A percentile compares a stretch with the other conserved stretches of the same genome.
phyloP scores from a whole-genome alignment of 73 alveolate species.

The Effrenium voratum region DNA sequence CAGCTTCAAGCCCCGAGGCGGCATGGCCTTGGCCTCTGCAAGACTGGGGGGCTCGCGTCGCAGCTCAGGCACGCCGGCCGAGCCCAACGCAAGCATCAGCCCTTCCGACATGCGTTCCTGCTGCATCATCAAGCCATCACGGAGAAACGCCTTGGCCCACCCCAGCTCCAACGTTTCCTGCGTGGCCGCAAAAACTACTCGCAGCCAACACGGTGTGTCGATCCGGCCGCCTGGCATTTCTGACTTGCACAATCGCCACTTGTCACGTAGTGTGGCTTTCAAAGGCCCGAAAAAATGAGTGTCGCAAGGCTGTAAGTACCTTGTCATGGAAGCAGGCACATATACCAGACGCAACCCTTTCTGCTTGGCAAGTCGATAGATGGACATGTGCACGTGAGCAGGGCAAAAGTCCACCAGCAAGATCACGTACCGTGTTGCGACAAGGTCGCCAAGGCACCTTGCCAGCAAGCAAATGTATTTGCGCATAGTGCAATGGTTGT shows the following conservation, averaged over 20 bases:
- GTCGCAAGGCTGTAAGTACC: constrained; percentile 3
- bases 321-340: constrained; percentile 1
- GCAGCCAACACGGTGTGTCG: not conserved
- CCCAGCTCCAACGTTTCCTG: too few relatives aligned
- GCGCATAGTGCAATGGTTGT: not conserved
- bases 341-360: constrained; percentile 2
- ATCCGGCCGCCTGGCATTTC: not conserved
- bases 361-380: not conserved
- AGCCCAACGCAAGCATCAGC: too few relatives aligned
- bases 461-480: not conserved
- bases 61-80: too few relatives aligned
- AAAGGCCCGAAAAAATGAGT: not conserved
- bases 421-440: not conserved
- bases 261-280: not conserved
- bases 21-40: too few relatives aligned
- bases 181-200: too few relatives aligned
- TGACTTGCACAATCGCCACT: not conserved
- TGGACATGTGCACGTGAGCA: not conserved
- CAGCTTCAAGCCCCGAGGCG: too few relatives aligned
- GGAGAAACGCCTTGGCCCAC: too few relatives aligned
- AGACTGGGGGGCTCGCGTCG: too few relatives aligned
- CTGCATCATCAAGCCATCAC: too few relatives aligned
- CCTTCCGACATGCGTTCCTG: too few relatives aligned
- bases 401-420: not conserved
- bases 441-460: not conserved